Conservation (phyloP, 768 basidiomycete genomes). For the Paxillus ammoniavirescens region DNA sequence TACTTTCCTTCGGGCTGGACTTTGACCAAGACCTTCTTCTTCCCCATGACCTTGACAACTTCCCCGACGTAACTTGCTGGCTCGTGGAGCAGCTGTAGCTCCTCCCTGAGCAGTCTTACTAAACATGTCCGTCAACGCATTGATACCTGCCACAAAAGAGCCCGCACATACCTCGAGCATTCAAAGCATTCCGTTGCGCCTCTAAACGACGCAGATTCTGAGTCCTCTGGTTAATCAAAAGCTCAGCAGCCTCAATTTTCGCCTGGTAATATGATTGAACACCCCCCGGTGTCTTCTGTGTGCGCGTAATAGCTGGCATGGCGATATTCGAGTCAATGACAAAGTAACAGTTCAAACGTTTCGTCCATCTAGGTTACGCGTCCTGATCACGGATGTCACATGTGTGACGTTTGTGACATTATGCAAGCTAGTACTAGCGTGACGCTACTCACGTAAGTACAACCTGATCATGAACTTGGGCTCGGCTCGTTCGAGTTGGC, state of each 20-base stretch:
- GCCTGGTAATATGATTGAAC: conserved; percentile 92
- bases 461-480: no score
- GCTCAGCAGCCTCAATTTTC: conserved; percentile 92
- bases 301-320: conserved; percentile 39
- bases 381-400: no score
- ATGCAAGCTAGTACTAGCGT: no score
- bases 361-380: no score
- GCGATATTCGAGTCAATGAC: background rate
- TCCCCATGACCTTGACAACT: conserved; percentile 98
- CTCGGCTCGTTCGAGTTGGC: no score
- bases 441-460: no score
- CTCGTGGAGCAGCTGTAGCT: conserved; percentile 85
- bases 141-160: no score
- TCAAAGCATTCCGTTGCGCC: conserved; percentile 95
- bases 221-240: conserved; percentile 93
- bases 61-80: conserved; percentile 98
- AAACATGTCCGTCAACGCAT: background rate
- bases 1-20: conserved; percentile 99
- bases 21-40: conserved; percentile 97
- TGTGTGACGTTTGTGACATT: no score
- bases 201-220: conserved; percentile 91
- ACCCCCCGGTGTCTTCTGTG: conserved; percentile 52
- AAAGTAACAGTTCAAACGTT: no score
- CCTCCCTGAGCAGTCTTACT: conserved; percentile 45
- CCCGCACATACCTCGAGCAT: conserved; percentile 74